Percentiles rank a stretch among this genome's conserved stretches.
Conservation (phyloP, 495 filamentous ascomycete genomes). For the Aspergillus nidulans region DNA sequence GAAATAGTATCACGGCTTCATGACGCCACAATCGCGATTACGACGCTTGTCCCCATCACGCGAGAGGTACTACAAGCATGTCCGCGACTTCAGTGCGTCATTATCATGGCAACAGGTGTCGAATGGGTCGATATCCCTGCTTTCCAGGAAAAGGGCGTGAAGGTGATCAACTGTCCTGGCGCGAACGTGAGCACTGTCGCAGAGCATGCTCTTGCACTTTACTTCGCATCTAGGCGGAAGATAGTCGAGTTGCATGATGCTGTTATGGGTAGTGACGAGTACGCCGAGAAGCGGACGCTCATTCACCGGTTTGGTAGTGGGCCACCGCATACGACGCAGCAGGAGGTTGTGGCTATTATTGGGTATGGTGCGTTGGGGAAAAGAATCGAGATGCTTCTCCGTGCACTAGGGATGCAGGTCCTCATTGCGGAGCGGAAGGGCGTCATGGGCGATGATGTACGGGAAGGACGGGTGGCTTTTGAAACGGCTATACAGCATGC, state of each 20-base stretch:
- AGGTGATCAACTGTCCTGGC: constrained; percentile 43
- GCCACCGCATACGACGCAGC: constrained; percentile 1
- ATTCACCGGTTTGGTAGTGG: background rate
- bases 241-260: constrained; percentile 33
- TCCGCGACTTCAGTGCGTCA: constrained; percentile 43
- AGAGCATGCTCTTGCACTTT: constrained; percentile 53
- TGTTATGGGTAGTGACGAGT: background rate
- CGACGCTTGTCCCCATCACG: constrained; percentile 34
- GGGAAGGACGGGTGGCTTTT: constrained; percentile 39
- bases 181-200: constrained; percentile 48
- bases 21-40: constrained; percentile 48
- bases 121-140: constrained; percentile 48
- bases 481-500: constrained; percentile 34
- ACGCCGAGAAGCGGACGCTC: background rate
- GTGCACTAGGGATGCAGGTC: constrained; percentile 49
- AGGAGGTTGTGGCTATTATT: constrained; percentile 48
- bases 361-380: constrained; percentile 51
- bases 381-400: constrained; percentile 24
- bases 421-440: constrained; percentile 48
- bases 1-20: constrained; percentile 34
- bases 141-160: constrained; percentile 37
- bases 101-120: constrained; percentile 47
- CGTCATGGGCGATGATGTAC: constrained; percentile 2
- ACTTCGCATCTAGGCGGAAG: constrained; percentile 46
- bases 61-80: constrained; percentile 27